Percentiles rank a stretch among this genome's conserved stretches.
These are phyloP conservation scores for Fusarium continuum DNA, from an alignment of 2,329 filamentous ascomycete genomes.

Conservation along the genomic window DNA sequence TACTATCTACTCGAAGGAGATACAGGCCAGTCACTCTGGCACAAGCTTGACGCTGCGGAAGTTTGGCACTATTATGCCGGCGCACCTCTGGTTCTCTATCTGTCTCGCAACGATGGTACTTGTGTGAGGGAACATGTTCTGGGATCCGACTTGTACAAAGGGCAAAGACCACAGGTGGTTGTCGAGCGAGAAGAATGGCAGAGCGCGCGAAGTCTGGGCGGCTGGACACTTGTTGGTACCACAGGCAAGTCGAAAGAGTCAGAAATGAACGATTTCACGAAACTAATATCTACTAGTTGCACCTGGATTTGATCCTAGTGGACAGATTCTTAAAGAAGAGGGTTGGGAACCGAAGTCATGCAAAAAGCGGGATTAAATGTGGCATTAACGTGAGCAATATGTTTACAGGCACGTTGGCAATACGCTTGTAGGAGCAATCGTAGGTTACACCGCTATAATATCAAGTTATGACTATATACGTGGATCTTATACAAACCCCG, in stretches of 20 bases:
- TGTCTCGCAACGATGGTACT: slow-evolving; percentile 55
- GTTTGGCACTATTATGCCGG: slow-evolving; percentile 65
- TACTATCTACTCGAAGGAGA: slow-evolving; percentile 62
- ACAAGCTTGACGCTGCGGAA: slow-evolving; percentile 58
- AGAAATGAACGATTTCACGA: rapidly evolving
- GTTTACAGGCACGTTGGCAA: background rate
- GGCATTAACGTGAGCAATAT: background rate
- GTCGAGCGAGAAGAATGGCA: slow-evolving; percentile 18
- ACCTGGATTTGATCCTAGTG: slow-evolving; percentile 12
- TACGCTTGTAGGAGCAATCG: too few relatives aligned
- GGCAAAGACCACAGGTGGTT: slow-evolving; percentile 22
- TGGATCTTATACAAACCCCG: background rate
- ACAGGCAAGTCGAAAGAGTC: background rate
- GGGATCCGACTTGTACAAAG: slow-evolving; percentile 4
- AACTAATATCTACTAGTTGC: slow-evolving; percentile 13
- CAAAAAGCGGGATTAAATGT: background rate
- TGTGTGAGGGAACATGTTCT: slow-evolving; percentile 17
- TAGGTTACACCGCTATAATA: background rate
- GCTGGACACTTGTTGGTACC: slow-evolving; percentile 29
- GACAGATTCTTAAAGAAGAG: slow-evolving; percentile 11
- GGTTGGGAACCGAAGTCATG: slow-evolving; percentile 24
- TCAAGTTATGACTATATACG: background rate
- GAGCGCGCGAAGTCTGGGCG: slow-evolving; percentile 7
- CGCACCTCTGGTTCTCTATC: slow-evolving; percentile 57
- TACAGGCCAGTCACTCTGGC: slow-evolving; percentile 57